Percentiles rank a stretch among this genome's conserved stretches.
Evolutionary conservation across 805 yeast species (phyloP).

Genomic region (Zygosaccharomyces bailii): DNA sequence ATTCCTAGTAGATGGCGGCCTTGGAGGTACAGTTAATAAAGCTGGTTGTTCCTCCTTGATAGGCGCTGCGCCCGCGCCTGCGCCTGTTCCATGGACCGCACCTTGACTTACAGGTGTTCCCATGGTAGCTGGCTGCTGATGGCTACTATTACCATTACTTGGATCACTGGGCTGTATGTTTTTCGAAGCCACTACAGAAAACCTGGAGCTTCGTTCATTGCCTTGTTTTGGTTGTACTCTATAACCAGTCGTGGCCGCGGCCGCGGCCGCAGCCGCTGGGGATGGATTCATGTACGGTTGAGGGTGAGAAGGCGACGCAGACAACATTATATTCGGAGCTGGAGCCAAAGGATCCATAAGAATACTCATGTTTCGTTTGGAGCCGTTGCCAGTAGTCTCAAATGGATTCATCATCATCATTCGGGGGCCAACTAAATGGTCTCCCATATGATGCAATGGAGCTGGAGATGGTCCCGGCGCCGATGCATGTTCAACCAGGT

Average conservation of each 20-base stretch:
- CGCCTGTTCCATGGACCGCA: conserved; percentile 5
- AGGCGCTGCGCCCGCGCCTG: conserved; percentile 8
- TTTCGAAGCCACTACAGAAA: conserved; percentile 2
- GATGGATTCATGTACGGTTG: conserved; percentile 12
- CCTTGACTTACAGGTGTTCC: conserved; percentile 4
- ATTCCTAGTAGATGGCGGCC: conserved; percentile 5
- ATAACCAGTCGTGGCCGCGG: background rate
- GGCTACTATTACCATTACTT: conserved; percentile 10
- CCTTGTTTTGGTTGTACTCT: background rate
- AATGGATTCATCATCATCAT: conserved; percentile 28
- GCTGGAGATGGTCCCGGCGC: conserved; percentile 2
- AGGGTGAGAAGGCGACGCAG: conserved; percentile 5
- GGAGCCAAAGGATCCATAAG: conserved; percentile 29
- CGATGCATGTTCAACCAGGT: conserved; percentile 3
- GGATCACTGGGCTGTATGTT: conserved; percentile 8
- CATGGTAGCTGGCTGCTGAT: background rate
- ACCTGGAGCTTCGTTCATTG: background rate
- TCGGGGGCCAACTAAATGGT: conserved; percentile 14
- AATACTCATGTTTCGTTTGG: conserved; percentile 28
- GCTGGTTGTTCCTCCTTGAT: conserved; percentile 5
- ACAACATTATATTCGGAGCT: conserved; percentile 15
- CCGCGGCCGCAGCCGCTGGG: conserved; percentile 2
- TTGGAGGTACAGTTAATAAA: background rate
- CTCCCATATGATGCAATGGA: conserved; percentile 9
- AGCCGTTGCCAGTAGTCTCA: conserved; percentile 18